phyloP scores from a whole-genome alignment of 2,329 filamentous ascomycete genomes.

The Ophiostoma ips region DNA sequence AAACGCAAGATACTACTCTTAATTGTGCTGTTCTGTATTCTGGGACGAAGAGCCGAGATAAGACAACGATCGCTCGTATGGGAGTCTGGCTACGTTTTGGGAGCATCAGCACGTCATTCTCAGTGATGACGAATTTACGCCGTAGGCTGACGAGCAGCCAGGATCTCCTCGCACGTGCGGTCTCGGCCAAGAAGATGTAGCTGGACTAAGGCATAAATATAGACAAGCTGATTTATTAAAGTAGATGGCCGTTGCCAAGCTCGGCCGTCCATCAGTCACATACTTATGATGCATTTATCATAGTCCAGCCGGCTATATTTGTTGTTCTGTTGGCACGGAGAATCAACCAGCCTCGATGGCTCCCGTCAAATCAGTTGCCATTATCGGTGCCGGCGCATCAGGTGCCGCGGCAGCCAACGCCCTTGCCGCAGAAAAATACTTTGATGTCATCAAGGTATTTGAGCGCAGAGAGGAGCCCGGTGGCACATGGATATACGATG shows the following conservation, averaged over 20 bases:
- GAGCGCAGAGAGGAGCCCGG: slow-evolving; percentile 29
- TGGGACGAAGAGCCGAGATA: no score
- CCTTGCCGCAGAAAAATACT: slow-evolving; percentile 30
- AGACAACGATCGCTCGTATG: no score
- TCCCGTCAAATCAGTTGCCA: slow-evolving; percentile 9
- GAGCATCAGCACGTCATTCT: not conserved
- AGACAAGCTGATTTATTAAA: not conserved
- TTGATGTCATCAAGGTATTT: slow-evolving; percentile 28
- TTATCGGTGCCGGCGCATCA: slow-evolving; percentile 17
- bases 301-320: not conserved
- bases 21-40: no score
- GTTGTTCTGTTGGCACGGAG: no score
- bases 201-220: not conserved
- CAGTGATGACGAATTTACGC: not conserved
- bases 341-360: slow-evolving; percentile 1
- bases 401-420: slow-evolving; percentile 34
- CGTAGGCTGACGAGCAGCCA: not conserved
- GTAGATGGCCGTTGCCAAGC: not conserved
- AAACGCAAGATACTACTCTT: no score
- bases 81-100: not conserved
- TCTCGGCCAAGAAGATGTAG: not conserved
- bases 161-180: no score
- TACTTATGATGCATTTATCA: not conserved
- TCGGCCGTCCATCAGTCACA: not conserved
- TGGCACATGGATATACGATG: slow-evolving; percentile 21